A percentile compares a stretch with the other conserved stretches of the same genome.
Conservation (phyloP, 2,329 filamentous ascomycete genomes). For the Cordyceps farinosa region DNA sequence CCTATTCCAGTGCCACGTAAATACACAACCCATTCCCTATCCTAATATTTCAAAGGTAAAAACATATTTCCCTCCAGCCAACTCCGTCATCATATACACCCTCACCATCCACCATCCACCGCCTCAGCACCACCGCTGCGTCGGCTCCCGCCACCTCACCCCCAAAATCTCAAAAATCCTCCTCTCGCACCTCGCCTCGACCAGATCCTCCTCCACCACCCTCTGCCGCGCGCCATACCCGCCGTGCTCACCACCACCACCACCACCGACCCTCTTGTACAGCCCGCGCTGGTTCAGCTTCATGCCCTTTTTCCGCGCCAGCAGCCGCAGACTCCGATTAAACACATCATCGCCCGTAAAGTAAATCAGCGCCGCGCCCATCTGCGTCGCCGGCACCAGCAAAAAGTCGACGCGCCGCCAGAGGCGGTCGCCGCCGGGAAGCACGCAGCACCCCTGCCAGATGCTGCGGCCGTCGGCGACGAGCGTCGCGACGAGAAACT, state of each 20-base stretch:
- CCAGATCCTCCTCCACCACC: constrained; percentile 63
- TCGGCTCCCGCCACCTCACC: constrained; percentile 78
- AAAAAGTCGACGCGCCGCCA: constrained; percentile 87
- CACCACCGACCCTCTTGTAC: constrained; percentile 56
- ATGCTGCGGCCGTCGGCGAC: constrained; percentile 65
- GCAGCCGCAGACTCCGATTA: constrained; percentile 76
- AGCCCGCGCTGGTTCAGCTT: constrained; percentile 79
- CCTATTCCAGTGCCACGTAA: too few species aligned
- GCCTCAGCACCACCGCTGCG: constrained; percentile 69
- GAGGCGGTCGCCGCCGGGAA: constrained; percentile 50
- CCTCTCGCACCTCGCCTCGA: constrained; percentile 73
- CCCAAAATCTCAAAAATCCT: constrained; percentile 77
- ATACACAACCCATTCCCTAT: too few species aligned
- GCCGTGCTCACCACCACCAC: constrained; percentile 25
- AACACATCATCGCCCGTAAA: constrained; percentile 96
- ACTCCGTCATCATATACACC: too few species aligned
- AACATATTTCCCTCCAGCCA: too few species aligned
- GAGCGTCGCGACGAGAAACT: constrained; percentile 68
- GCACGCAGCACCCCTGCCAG: constrained; percentile 81
- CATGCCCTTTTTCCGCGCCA: constrained; percentile 80
- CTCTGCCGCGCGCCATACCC: constrained; percentile 23
- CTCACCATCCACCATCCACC: too few species aligned
- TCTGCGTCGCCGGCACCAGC: constrained; percentile 72
- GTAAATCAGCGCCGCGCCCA: constrained; percentile 85
- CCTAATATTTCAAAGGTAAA: too few species aligned